Evolutionary conservation across 805 yeast species (phyloP).

Genomic region (Wickerhamomyces hampshirensis): DNA sequence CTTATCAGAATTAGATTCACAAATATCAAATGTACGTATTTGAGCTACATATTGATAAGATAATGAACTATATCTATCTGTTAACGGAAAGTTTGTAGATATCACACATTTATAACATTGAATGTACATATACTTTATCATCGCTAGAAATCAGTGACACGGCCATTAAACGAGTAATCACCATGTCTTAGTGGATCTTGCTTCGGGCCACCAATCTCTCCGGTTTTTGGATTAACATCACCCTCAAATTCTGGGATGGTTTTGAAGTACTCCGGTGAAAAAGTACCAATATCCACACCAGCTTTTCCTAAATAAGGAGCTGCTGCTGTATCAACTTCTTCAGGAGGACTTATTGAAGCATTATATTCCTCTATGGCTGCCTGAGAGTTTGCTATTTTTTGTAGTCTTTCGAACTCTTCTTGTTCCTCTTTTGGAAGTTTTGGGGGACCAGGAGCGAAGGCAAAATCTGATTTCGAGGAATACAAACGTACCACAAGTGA

Average conservation of each 20-base stretch:
- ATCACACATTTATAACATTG: too few species aligned
- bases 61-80: too few species aligned
- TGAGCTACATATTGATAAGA: too few species aligned
- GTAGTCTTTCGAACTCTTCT: constrained; percentile 86
- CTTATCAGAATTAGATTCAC: constrained; percentile 19
- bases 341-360: constrained; percentile 30
- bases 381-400: constrained; percentile 74
- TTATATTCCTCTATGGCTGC: constrained; percentile 75
- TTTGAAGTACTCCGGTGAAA: constrained; percentile 65
- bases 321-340: constrained; percentile 29
- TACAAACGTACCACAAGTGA: constrained; percentile 8
- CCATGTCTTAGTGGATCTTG: constrained; percentile 92
- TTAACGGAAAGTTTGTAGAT: constrained; percentile 1
- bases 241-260: constrained; percentile 96
- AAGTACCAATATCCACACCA: constrained; percentile 61
- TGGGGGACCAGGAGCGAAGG: constrained; percentile 48
- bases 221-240: constrained; percentile 86
- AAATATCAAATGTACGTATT: constrained; percentile 6
- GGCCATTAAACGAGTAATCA: constrained; percentile 93
- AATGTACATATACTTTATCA: too few species aligned
- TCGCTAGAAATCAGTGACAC: constrained; percentile 84
- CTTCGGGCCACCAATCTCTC: constrained; percentile 96
- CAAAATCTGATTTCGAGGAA: constrained; percentile 20
- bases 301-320: constrained; percentile 36
- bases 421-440: constrained; percentile 75